Evolutionary conservation across 2,329 filamentous ascomycete genomes (phyloP), one percentile per base, ranked within the genome.

Genomic region (Aspergillus latus): DNA sequence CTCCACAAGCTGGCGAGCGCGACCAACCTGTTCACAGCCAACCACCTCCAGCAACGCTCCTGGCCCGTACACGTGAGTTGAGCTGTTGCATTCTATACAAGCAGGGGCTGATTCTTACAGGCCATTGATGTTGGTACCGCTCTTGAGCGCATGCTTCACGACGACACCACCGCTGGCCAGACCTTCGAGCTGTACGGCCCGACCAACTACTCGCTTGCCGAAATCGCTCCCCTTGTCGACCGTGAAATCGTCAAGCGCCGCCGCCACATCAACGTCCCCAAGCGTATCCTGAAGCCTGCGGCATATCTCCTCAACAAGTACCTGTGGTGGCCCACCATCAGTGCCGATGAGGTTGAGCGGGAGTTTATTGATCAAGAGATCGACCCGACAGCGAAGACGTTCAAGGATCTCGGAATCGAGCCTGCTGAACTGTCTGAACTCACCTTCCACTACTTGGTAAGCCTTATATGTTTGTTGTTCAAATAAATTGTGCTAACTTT

Each of bases 151-250:
- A 97, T 99, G 84, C 82, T 92, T 57, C 88, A 91, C 71, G 92
- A 97, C 69, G 94, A 99, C 75, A 88, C 77, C 69, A 97, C 94
- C 15, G 91, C 89, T 7, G 88, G 88, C 8, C 87, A 97, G 78
- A 99, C 93, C 0, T 99, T 84, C 68, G 94, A 99, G 78, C 87
- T 99, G 13, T 96, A 91, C 75, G 94, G 94, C 2, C 93, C 94
- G 45, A 94, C 88, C 76, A 84, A 96, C 70, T 97, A 97, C 82
- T 91, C 87, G 60, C 91, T 92, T 70, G 86, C 84, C 36, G 89
- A 97, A 75, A 91, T 99, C 64, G 88, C 89, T 48, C 85, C 89
- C 67, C 75, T 97, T 63, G 92, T 97, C 49, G 92, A 97, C 79
- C 86, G 84, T 63, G 94, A 99, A 79, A 97, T 96, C 65, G 85